Conservation (phyloP, 805 yeast species). For the Cephaloascus albidus region DNA sequence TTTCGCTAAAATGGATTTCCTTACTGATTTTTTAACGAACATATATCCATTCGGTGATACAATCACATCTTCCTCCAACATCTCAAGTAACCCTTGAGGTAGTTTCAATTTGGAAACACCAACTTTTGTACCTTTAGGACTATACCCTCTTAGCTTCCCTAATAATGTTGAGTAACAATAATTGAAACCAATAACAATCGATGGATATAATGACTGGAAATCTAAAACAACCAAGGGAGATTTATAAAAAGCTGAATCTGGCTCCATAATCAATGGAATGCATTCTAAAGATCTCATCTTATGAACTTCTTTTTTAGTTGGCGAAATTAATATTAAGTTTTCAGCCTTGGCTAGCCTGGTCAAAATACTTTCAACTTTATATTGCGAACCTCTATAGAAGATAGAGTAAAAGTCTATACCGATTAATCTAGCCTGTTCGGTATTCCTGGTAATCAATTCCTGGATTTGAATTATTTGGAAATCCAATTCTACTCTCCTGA, state of each 20-base stretch:
- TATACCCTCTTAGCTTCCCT: conserved; percentile 50
- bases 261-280: conserved; percentile 90
- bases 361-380: conserved; percentile 81
- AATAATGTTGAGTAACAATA: conserved; percentile 72
- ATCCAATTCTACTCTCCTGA: conserved; percentile 32
- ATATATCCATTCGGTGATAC: conserved; percentile 84
- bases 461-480: conserved; percentile 43
- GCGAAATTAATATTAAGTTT: conserved; percentile 64
- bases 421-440: conserved; percentile 75
- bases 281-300: conserved; percentile 80
- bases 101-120: conserved; percentile 46
- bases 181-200: conserved; percentile 84
- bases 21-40: conserved; percentile 54
- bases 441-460: conserved; percentile 60
- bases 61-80: conserved; percentile 43
- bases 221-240: conserved; percentile 87
- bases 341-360: conserved; percentile 69
- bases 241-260: conserved; percentile 73
- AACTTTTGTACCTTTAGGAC: conserved; percentile 31
- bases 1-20: conserved; percentile 69
- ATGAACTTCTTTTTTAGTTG: conserved; percentile 72
- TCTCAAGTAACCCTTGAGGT: conserved; percentile 46
- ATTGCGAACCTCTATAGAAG: conserved; percentile 87
- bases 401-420: conserved; percentile 90
- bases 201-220: conserved; percentile 91